Evolutionary conservation across 495 filamentous ascomycete species (phyloP).

Genomic region (Penicillium diatomitis): DNA sequence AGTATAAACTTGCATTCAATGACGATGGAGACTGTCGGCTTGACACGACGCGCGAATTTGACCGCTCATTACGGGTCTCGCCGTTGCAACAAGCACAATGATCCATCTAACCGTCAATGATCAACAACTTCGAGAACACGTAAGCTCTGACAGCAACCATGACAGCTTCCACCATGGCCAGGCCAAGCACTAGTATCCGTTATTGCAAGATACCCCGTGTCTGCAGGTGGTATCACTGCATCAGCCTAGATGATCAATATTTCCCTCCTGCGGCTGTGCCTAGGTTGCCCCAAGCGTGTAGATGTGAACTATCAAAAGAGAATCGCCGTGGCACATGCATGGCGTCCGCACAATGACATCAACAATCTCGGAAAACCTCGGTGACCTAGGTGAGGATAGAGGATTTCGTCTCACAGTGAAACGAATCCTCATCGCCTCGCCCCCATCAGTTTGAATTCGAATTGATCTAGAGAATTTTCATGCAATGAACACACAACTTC

Average conservation of each 20-base stretch:
- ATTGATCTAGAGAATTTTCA: background rate
- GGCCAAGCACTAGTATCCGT: background rate
- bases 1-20: too few species aligned
- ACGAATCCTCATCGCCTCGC: background rate
- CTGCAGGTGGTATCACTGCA: constrained; percentile 2
- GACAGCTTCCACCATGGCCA: too few species aligned
- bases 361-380: constrained; percentile 5
- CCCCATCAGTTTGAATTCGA: background rate
- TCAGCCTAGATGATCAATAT: constrained; percentile 1
- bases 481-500: background rate
- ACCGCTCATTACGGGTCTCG: too few species aligned
- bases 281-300: background rate
- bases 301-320: background rate
- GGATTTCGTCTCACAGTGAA: constrained; percentile 9
- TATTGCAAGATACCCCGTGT: constrained; percentile 6
- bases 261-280: background rate
- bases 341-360: constrained; percentile 4
- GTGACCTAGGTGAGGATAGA: constrained; percentile 5
- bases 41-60: too few species aligned
- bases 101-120: too few species aligned
- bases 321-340: background rate
- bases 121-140: too few species aligned
- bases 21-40: too few species aligned
- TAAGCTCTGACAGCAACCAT: too few species aligned
- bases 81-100: too few species aligned